Evolutionary conservation across 495 filamentous ascomycete genomes (phyloP), one percentile per base, ranked within the genome.

Genomic region (Lentithecium fluviatile): DNA sequence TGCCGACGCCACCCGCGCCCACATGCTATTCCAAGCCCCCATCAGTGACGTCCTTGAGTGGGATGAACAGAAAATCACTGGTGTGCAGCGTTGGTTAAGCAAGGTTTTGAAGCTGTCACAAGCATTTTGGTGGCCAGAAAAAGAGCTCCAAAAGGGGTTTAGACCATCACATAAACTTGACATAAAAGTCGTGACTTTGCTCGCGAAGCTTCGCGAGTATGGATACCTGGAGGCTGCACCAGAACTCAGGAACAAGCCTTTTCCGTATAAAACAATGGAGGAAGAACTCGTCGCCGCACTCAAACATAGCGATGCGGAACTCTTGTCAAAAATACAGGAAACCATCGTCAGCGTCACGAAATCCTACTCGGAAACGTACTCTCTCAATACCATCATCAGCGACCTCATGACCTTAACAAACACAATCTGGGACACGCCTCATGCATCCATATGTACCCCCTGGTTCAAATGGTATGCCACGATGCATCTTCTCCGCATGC

Each of bases 11-110:
- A 94, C 88, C 3, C 80, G 91, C 45, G 89, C 90, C 0, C 91
- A 96, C 66, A 85, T 96, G 50, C 78, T 96, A 12, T 96, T 96
- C 76, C 86, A 89, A 48, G 91, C 90, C 0, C 90, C 91, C 0
- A 86, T 92, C 8, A 84, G 78, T 60, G 91, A 94, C 52, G 82
- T 93, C 0, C 77, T 96, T 0, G 88, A 93, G 67, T 96, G 91
- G 91, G 88, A 96, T 55, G 89, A 89, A 56, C 75, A 78, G n/a
- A 89, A 87, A 73, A 91, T 96, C 58, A 76, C 84, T 8, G 91
- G 91, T 4, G 80, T 95, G 8, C 84, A 87, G 42, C 80, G 91
- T 25, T 96, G 91, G 90, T 78, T 95, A 40, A 72, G 76, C 1
- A 81, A 86, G 34, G 70, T 92, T 12, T 80, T 83, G 74, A 81